Conservation (phyloP, 2,329 filamentous ascomycete genomes). For the Zarea fungicola region DNA sequence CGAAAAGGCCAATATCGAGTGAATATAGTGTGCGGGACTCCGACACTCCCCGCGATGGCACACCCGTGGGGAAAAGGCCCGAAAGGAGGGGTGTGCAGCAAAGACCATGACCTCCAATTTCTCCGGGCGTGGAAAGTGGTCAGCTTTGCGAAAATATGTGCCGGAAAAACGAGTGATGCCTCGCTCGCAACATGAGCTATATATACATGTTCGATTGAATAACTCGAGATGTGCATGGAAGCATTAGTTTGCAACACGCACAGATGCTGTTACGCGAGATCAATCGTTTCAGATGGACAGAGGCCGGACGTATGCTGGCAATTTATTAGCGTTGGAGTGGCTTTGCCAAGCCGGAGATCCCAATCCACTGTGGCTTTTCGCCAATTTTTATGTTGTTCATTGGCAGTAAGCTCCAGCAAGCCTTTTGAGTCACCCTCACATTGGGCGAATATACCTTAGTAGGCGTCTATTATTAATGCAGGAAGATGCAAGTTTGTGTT, state of each 20-base stretch:
- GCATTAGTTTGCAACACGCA: no score
- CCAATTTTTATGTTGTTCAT: not conserved
- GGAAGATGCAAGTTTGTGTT: no score
- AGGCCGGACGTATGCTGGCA: not conserved
- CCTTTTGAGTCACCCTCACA: no score
- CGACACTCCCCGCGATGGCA: constrained; percentile 7
- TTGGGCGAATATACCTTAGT: no score
- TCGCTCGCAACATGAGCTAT: no score
- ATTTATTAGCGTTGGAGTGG: not conserved
- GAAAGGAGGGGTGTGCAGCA: constrained; percentile 1
- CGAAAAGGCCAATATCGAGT: not conserved
- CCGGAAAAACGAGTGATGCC: no score
- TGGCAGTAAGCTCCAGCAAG: not conserved
- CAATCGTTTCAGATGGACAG: not conserved
- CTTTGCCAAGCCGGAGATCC: constrained; percentile 3
- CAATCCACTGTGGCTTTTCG: constrained; percentile 8
- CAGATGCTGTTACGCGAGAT: no score
- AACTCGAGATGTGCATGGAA: no score
- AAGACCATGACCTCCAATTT: not conserved
- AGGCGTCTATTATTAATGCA: no score
- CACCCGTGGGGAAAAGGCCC: constrained; percentile 10
- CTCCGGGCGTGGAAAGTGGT: not conserved
- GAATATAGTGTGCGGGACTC: not conserved
- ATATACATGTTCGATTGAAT: no score
- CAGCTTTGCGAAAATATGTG: not conserved